Percentiles rank a stretch among this genome's conserved stretches.
Conservation (phyloP, 441 rosid species). For the Brassica hybrid region DNA sequence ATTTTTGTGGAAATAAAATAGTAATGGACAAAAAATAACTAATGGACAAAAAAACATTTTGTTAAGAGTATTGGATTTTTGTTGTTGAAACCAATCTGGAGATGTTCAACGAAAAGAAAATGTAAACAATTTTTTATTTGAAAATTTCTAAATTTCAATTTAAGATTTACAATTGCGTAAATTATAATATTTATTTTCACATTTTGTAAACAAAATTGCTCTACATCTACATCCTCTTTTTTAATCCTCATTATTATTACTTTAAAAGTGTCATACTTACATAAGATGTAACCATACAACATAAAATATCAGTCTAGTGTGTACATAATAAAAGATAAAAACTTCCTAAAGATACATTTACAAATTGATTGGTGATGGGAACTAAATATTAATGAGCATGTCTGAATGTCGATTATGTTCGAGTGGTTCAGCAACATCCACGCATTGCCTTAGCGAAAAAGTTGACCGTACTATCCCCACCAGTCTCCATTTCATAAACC, state of each 20-base stretch:
- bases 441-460: slow-evolving; percentile 36
- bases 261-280: not conserved
- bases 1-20: slow-evolving; percentile 21
- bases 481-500: slow-evolving; percentile 26
- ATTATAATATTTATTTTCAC: not conserved
- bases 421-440: slow-evolving; percentile 36
- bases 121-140: not conserved
- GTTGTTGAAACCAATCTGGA: not conserved
- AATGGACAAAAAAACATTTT: not conserved
- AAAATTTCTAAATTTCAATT: not conserved
- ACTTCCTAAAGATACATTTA: slow-evolving; percentile 15
- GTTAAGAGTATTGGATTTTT: not conserved
- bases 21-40: slow-evolving; percentile 8
- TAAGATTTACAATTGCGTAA: not conserved
- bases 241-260: not conserved
- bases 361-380: slow-evolving; percentile 30
- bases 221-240: not conserved
- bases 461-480: slow-evolving; percentile 40
- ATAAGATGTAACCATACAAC: not conserved
- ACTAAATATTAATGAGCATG: slow-evolving; percentile 31
- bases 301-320: slow-evolving; percentile 9
- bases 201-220: not conserved
- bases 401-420: slow-evolving; percentile 22
- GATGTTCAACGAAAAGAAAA: not conserved
- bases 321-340: slow-evolving; percentile 10